Evolutionary conservation across 2,329 filamentous ascomycete species (phyloP), one percentile per base, ranked within the genome.

Genomic region (Alternaria solani): DNA sequence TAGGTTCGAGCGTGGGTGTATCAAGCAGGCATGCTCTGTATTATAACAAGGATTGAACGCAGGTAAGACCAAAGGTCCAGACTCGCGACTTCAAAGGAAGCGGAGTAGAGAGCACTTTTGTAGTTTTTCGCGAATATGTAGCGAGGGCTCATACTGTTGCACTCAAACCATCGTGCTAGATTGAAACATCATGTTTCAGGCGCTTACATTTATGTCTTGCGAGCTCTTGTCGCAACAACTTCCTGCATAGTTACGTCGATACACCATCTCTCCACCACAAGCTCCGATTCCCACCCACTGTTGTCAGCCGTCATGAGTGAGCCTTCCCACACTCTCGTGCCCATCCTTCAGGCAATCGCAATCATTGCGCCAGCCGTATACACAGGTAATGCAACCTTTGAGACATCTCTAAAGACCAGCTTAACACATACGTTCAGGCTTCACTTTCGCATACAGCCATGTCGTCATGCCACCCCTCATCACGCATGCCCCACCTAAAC

Each of bases 401-500:
- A 6, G 11, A 12, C 18, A n/a, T 3, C 0, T 25, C 2, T 26
- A 52, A n/a, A 28, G 20, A 23, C 14, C 3, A 26, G 18, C n/a
- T 28, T 1, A 52, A 20, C 7, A 32, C 51, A 30, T 39, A 1
- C 7, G 8, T 12, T 16, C 34, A 73, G 72, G 70, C 32, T 64
- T 75, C n/a, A 71, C 66, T 11, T 75, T 73, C 25, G 64, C 70
- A n/a, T 76, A 80, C 63, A 76, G 68, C 53, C 63, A 75, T 59
- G 74, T 78, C n/a, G 73, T 76, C 42, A 71, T 80, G 6, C 70
- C 77, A 12, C 76, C 78, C 2, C 63, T 80, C 51, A 61, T 73
- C 30, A 59, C 62, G 11, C 72, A 79, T 60, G 76, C 77, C 11
- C 66, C 72, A 6, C 64, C 65, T 5, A 74, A 74, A 54, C 58